These are phyloP conservation scores for Fraxinus angustifolia DNA, from an alignment of 305 asterid genomes.

Conservation along the genomic window DNA sequence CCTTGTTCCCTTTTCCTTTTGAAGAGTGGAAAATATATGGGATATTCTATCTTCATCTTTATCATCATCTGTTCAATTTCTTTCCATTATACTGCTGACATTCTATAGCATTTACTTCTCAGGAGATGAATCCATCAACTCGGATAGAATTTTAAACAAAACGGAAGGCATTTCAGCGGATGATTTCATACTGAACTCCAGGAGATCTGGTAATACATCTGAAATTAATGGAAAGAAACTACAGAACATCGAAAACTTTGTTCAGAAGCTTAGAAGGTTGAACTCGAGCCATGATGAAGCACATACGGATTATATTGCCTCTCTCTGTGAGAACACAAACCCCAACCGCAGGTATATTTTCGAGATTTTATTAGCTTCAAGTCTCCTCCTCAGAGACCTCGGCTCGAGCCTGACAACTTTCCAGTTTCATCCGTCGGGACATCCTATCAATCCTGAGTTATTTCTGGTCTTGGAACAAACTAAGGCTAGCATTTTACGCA, in stretches of 20 bases:
- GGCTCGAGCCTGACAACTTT: constrained; percentile 54
- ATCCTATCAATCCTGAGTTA: constrained; percentile 82
- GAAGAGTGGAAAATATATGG: neutral
- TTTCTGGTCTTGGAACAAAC: constrained; percentile 89
- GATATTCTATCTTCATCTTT: neutral
- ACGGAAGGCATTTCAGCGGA: constrained; percentile 27
- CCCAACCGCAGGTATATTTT: constrained; percentile 81
- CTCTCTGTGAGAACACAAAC: constrained; percentile 66
- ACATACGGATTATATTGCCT: constrained; percentile 81
- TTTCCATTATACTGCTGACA: neutral
- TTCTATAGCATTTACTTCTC: constrained; percentile 22
- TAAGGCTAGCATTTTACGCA: constrained; percentile 41
- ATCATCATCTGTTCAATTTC: neutral
- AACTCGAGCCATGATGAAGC: constrained; percentile 89
- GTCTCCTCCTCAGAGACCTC: constrained; percentile 82
- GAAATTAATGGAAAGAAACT: constrained; percentile 61
- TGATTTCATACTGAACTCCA: constrained; percentile 17
- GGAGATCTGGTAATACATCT: constrained; percentile 31
- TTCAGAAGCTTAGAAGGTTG: constrained; percentile 68
- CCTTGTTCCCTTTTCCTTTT: neutral
- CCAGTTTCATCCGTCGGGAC: constrained; percentile 76
- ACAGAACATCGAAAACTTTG: constrained; percentile 66
- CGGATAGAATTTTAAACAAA: constrained; percentile 23
- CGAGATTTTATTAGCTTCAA: constrained; percentile 83
- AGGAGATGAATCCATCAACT: constrained; percentile 38